Percentiles rank a stretch among this genome's conserved stretches.
Conservation (phyloP, 768 basidiomycete genomes). For the Naganishia vaughanmartiniae region DNA sequence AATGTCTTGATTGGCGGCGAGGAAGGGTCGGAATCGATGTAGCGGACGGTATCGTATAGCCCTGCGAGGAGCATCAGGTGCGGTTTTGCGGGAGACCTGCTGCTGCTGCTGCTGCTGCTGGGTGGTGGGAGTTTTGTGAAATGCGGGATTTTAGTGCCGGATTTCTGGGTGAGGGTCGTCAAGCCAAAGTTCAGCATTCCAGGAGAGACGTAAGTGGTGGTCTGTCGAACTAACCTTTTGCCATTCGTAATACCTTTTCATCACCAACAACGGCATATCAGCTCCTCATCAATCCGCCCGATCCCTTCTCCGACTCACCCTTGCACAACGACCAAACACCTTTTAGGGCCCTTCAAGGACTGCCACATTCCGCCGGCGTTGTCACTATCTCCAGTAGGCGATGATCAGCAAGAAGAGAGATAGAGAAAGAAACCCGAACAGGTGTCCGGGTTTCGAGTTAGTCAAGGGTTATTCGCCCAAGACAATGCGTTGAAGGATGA, state of each 20-base stretch:
- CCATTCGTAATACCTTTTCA: slow-evolving; percentile 87
- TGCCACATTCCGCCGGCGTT: slow-evolving; percentile 73
- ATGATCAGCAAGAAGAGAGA: too few species aligned
- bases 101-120: too few species aligned
- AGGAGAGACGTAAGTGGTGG: background rate
- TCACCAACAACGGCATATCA: too few species aligned
- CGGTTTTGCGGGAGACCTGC: slow-evolving; percentile 23
- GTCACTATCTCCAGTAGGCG: background rate
- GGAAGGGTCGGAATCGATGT: slow-evolving; percentile 39
- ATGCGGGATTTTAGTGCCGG: slow-evolving; percentile 73
- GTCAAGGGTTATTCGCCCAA: background rate
- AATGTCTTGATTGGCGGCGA: slow-evolving; percentile 68
- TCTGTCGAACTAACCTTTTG: slow-evolving; percentile 56
- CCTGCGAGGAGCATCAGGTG: slow-evolving; percentile 80
- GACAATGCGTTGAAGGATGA: background rate
- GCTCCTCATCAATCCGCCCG: background rate
- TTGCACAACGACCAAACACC: slow-evolving; percentile 79
- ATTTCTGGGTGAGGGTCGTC: slow-evolving; percentile 52
- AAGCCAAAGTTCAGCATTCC: background rate
- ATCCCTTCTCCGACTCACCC: slow-evolving; percentile 56
- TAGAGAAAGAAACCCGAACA: too few species aligned
- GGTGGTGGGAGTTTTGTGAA: slow-evolving; percentile 66
- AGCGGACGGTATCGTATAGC: slow-evolving; percentile 68
- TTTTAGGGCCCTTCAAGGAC: slow-evolving; percentile 71
- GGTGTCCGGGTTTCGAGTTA: background rate